These are phyloP conservation scores for Scytalidium lignicola DNA, from an alignment of 2,329 filamentous ascomycete species.

Conservation along the genomic window DNA sequence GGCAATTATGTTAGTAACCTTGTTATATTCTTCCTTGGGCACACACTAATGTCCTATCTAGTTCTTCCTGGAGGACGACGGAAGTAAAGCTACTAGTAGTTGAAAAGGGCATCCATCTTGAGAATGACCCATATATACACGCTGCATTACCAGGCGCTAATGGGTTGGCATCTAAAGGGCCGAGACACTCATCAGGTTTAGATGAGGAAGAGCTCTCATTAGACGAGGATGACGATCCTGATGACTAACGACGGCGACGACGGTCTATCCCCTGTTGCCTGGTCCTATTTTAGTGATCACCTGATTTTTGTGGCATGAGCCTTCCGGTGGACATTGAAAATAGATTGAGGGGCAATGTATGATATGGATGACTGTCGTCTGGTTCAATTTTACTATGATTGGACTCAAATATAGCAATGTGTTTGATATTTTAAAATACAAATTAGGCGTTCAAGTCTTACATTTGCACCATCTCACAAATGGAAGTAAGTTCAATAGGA, in stretches of 20 bases:
- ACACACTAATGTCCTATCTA: constrained; percentile 29
- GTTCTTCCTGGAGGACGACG: constrained; percentile 91
- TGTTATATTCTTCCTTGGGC: not conserved
- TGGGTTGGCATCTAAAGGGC: constrained; percentile 21
- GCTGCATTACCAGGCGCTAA: constrained; percentile 28
- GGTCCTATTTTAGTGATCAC: constrained; percentile 44
- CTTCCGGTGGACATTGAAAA: constrained; percentile 3
- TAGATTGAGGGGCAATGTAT: constrained; percentile 50
- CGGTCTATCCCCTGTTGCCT: constrained; percentile 64
- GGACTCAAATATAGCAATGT: not conserved
- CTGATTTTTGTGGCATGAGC: not conserved
- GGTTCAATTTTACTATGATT: constrained; percentile 6
- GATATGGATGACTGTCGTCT: constrained; percentile 59
- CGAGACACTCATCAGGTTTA: constrained; percentile 23
- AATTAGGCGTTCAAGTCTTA: not conserved
- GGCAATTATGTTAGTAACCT: constrained; percentile 77
- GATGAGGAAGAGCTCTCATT: constrained; percentile 49
- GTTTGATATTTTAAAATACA: not conserved
- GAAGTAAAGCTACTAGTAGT: constrained; percentile 37
- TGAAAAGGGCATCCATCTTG: constrained; percentile 56
- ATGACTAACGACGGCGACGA: constrained; percentile 54
- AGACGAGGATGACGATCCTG: constrained; percentile 62
- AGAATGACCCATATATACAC: constrained; percentile 27
- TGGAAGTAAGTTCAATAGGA: constrained; percentile 11
- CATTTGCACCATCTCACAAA: not conserved